phyloP scores from a whole-genome alignment of 2,329 filamentous ascomycete genomes.

The Neospermospora avenae region DNA sequence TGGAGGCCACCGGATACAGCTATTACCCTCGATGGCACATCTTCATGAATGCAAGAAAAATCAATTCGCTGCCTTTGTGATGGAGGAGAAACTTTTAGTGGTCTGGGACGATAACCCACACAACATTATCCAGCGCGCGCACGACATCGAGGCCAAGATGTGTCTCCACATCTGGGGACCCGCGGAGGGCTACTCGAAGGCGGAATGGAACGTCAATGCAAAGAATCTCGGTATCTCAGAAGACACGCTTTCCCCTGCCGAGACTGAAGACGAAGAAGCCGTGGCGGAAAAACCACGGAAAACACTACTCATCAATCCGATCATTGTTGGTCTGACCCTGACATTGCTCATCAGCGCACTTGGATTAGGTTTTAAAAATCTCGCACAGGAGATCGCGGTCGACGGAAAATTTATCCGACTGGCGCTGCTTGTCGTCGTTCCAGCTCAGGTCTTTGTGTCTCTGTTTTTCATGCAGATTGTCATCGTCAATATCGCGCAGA shows the following conservation, averaged over 20 bases:
- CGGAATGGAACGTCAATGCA: neutral
- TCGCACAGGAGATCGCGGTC: constrained; percentile 52
- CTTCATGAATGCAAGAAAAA: constrained; percentile 60
- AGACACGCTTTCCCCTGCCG: constrained; percentile 31
- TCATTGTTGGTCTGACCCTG: constrained; percentile 51
- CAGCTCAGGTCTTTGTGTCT: constrained; percentile 55
- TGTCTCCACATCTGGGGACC: constrained; percentile 55
- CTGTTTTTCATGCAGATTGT: constrained; percentile 49
- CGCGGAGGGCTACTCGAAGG: neutral
- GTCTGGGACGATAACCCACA: constrained; percentile 63
- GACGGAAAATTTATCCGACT: constrained; percentile 53
- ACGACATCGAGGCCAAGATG: constrained; percentile 49
- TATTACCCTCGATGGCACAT: constrained; percentile 54
- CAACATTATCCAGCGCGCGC: constrained; percentile 49
- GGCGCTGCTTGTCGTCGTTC: constrained; percentile 48
- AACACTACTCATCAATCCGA: constrained; percentile 53
- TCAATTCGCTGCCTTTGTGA: constrained; percentile 63
- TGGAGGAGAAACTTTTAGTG: constrained; percentile 54
- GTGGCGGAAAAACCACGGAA: constrained; percentile 40
- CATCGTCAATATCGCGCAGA: constrained; percentile 48
- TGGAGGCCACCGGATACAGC: constrained; percentile 57
- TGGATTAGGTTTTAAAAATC: constrained; percentile 52
- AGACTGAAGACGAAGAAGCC: constrained; percentile 37
- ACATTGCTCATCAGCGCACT: constrained; percentile 50
- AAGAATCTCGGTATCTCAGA: constrained; percentile 11